Percentiles rank a stretch among this genome's conserved stretches.
Conservation (phyloP, 164 flowering plant genomes). For the Litsea cubeba region DNA sequence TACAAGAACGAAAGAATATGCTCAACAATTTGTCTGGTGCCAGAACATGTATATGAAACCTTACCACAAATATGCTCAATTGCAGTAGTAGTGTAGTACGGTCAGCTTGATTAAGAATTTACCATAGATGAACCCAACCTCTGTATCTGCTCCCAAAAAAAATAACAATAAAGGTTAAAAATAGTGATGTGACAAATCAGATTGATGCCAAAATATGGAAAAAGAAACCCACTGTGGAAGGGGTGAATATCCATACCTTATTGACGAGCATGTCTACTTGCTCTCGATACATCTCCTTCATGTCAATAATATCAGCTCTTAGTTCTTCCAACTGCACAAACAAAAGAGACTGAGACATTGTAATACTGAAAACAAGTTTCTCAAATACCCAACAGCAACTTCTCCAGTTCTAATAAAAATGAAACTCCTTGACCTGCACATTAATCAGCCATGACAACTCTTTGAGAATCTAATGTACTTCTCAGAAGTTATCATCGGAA, state of each 20-base stretch:
- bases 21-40: background rate
- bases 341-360: background rate
- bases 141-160: slow-evolving; percentile 44
- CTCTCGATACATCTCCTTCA: slow-evolving; percentile 99
- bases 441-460: background rate
- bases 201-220: background rate
- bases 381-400: background rate
- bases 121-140: slow-evolving; percentile 38
- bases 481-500: too few species aligned
- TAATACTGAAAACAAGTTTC: background rate
- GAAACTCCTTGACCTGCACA: background rate
- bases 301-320: slow-evolving; percentile 83
- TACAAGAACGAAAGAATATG: slow-evolving; percentile 1
- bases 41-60: background rate
- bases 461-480: too few species aligned
- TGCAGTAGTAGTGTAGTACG: background rate
- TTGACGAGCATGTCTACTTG: slow-evolving; percentile 96
- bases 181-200: background rate
- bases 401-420: background rate
- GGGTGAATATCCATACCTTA: slow-evolving; percentile 41
- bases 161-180: background rate
- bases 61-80: background rate
- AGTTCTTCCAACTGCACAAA: slow-evolving; percentile 84
- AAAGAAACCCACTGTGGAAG: background rate
- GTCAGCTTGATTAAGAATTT: background rate